Evolutionary conservation across 768 basidiomycete species (phyloP).

Genomic region (Kwoniella botswanensis): DNA sequence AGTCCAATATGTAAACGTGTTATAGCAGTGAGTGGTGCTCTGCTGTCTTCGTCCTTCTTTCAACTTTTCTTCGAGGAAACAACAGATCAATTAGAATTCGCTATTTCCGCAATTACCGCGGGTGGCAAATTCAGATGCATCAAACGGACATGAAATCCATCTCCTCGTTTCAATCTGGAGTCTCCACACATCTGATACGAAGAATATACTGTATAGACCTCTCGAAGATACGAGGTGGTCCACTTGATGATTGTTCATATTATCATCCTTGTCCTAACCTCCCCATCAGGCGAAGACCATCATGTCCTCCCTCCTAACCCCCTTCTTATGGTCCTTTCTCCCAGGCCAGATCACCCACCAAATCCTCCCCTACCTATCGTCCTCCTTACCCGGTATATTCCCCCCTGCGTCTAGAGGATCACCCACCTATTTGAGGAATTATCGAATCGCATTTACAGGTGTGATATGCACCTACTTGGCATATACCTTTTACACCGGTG

Average conservation of each 20-base stretch:
- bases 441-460: constrained; percentile 31
- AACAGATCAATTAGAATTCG: too few species aligned
- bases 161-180: background rate
- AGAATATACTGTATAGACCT: too few species aligned
- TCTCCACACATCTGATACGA: too few species aligned
- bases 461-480: constrained; percentile 32
- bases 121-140: constrained; percentile 2
- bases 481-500: constrained; percentile 33
- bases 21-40: background rate
- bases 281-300: too few species aligned
- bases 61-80: constrained; percentile 7
- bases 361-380: constrained; percentile 33
- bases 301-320: constrained; percentile 31
- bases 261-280: too few species aligned
- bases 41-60: background rate
- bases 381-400: constrained; percentile 37
- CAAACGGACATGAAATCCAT: background rate
- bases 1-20: constrained; percentile 19
- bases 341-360: constrained; percentile 35
- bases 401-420: constrained; percentile 33
- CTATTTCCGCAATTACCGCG: constrained; percentile 10
- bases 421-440: constrained; percentile 34
- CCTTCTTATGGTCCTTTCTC: constrained; percentile 43
- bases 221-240: too few species aligned
- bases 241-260: too few species aligned